Conservation (phyloP, 129 eudicot species). For the Tagetes patula region DNA sequence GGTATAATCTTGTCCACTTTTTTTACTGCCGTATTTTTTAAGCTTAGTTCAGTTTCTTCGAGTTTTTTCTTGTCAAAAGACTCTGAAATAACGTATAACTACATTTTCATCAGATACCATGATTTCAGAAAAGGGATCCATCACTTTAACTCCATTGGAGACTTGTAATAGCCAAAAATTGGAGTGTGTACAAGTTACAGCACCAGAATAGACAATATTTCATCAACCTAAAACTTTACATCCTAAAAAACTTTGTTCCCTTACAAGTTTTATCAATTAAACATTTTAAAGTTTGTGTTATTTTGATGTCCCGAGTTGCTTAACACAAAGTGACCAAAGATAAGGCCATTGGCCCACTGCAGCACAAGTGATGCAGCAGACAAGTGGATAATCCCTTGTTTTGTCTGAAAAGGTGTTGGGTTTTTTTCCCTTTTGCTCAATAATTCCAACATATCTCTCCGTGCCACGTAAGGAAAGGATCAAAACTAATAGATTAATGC, state of each 20-base stretch:
- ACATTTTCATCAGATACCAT: constrained; percentile 19
- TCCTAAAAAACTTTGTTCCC: not conserved
- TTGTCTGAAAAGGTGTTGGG: not conserved
- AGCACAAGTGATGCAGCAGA: not conserved
- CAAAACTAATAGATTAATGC: not conserved
- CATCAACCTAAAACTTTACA: constrained; percentile 10
- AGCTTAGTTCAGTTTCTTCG: not conserved
- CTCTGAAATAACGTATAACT: not conserved
- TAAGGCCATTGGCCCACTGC: not conserved
- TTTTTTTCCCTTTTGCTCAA: not conserved
- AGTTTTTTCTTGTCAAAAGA: not conserved
- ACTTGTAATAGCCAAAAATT: not conserved
- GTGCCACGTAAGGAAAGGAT: not conserved
- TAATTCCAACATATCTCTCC: not conserved
- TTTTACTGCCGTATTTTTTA: not conserved
- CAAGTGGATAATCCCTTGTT: not conserved
- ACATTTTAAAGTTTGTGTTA: not conserved
- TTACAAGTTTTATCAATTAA: constrained; percentile 1
- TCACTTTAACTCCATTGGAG: constrained; percentile 9
- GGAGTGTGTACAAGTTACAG: not conserved
- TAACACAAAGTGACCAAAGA: constrained; percentile 1
- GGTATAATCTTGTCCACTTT: not conserved
- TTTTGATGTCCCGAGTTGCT: not conserved
- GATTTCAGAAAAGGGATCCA: not conserved
- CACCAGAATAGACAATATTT: not conserved